Evolutionary conservation across 2,329 filamentous ascomycete species (phyloP).

Genomic region (Rutstroemia sp.): DNA sequence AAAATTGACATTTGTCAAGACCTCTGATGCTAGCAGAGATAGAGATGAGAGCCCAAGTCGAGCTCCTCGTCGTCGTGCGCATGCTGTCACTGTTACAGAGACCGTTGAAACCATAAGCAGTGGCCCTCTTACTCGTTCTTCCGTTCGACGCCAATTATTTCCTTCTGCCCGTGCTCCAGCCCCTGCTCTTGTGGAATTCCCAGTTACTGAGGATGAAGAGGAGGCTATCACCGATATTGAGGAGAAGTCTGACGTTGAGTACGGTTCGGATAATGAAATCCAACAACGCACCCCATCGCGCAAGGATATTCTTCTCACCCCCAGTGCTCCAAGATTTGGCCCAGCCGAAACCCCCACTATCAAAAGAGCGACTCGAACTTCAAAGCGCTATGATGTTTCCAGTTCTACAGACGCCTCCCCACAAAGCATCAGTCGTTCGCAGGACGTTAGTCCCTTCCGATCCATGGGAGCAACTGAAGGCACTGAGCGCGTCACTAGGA

Average conservation of each 20-base stretch:
- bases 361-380: constrained; percentile 47
- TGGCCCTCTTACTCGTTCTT: constrained; percentile 54
- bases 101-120: constrained; percentile 29
- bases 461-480: constrained; percentile 47
- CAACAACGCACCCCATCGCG: constrained; percentile 1
- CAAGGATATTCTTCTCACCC: constrained; percentile 38
- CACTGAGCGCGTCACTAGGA: constrained; percentile 33
- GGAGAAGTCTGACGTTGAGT: constrained; percentile 18
- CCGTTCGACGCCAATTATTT: constrained; percentile 5
- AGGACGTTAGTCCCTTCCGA: constrained; percentile 47
- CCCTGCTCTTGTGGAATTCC: constrained; percentile 46
- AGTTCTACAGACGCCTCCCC: constrained; percentile 24
- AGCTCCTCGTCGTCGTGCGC: constrained; percentile 19
- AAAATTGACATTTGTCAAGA: constrained; percentile 67
- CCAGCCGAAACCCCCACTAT: constrained; percentile 58
- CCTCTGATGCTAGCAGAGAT: constrained; percentile 23
- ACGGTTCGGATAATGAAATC: constrained; percentile 1
- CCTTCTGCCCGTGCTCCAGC: constrained; percentile 35
- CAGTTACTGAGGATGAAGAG: constrained; percentile 49
- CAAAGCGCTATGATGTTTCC: constrained; percentile 36
- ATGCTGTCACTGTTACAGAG: constrained; percentile 29
- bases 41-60: constrained; percentile 11
- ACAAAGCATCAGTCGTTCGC: constrained; percentile 9
- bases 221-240: constrained; percentile 46
- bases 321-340: constrained; percentile 47